A percentile compares a stretch with the other conserved stretches of the same genome.
Conservation (phyloP, 169 alveolate species). For the Cyclospora cayetanensis region DNA sequence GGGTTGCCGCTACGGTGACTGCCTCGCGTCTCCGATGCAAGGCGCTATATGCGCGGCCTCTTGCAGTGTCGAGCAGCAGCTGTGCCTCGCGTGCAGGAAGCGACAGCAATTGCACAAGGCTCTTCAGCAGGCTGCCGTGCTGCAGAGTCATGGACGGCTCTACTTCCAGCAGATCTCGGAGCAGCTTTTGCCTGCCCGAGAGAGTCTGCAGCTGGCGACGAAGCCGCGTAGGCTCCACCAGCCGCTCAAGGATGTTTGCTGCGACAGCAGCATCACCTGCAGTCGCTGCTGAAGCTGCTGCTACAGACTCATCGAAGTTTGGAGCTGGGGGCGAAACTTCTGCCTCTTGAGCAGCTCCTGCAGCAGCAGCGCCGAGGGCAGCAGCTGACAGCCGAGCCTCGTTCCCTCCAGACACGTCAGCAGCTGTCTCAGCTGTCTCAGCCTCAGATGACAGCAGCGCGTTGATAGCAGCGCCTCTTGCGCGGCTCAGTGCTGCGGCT, state of each 20-base stretch:
- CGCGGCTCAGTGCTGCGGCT: slow-evolving; percentile 60
- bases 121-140: not conserved
- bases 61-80: slow-evolving; percentile 53
- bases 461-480: slow-evolving; percentile 34
- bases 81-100: slow-evolving; percentile 8
- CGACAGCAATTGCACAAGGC: not conserved
- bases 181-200: not conserved
- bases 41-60: slow-evolving; percentile 20
- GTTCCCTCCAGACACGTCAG: too few relatives aligned
- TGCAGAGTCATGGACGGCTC: slow-evolving; percentile 54
- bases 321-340: too few relatives aligned
- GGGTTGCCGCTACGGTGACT: slow-evolving; percentile 26
- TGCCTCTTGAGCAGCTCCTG: too few relatives aligned
- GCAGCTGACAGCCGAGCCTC: too few relatives aligned
- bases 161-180: slow-evolving; percentile 8
- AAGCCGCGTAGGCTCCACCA: not conserved
- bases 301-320: too few relatives aligned
- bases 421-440: not conserved
- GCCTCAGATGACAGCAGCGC: slow-evolving; percentile 26
- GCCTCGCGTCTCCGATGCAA: slow-evolving; percentile 28
- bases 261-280: slow-evolving; percentile 12
- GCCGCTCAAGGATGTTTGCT: not conserved
- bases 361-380: too few relatives aligned
- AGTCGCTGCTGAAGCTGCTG: slow-evolving; percentile 22
- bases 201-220: slow-evolving; percentile 54